Conservation (phyloP, 352 stramenopile species). For the Pythium monospermum region DNA sequence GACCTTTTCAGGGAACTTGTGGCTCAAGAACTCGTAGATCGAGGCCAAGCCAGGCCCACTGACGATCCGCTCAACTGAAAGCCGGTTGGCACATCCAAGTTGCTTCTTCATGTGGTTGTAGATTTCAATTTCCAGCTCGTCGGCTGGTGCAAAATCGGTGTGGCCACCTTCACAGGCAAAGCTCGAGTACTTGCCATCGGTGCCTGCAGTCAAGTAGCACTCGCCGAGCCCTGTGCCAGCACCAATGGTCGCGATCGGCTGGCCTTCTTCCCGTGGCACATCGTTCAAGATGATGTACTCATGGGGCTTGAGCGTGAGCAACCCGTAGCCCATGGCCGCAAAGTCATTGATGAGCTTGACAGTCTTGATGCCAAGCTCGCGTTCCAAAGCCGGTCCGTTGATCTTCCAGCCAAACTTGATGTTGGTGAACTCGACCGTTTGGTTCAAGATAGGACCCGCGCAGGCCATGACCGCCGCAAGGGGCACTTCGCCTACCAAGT, state of each 20-base stretch:
- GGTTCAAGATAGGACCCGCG: conserved; percentile 75
- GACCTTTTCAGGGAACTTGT: conserved; percentile 88
- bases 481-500: conserved; percentile 54
- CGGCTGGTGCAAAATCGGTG: conserved; percentile 91
- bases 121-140: conserved; percentile 84
- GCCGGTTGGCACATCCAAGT: conserved; percentile 77
- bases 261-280: conserved; percentile 50
- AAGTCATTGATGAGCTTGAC: conserved; percentile 97
- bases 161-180: conserved; percentile 94
- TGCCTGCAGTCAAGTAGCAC: conserved; percentile 92
- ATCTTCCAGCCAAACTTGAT: conserved; percentile 90
- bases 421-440: conserved; percentile 91
- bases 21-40: conserved; percentile 94
- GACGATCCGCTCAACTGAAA: conserved; percentile 96
- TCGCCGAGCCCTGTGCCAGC: conserved; percentile 95
- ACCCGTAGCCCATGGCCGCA: conserved; percentile 95
- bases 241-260: conserved; percentile 94
- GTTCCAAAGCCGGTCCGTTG: conserved; percentile 72
- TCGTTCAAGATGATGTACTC: conserved; percentile 91
- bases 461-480: conserved; percentile 73
- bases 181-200: conserved; percentile 86
- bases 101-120: conserved; percentile 83
- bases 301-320: conserved; percentile 92
- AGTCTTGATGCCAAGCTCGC: conserved; percentile 75
- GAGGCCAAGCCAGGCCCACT: conserved; percentile 93